Percentiles rank a stretch among this genome's conserved stretches.
These are phyloP conservation scores for Malus hybrid DNA, from an alignment of 331 rosid genomes.

Conservation along the genomic window DNA sequence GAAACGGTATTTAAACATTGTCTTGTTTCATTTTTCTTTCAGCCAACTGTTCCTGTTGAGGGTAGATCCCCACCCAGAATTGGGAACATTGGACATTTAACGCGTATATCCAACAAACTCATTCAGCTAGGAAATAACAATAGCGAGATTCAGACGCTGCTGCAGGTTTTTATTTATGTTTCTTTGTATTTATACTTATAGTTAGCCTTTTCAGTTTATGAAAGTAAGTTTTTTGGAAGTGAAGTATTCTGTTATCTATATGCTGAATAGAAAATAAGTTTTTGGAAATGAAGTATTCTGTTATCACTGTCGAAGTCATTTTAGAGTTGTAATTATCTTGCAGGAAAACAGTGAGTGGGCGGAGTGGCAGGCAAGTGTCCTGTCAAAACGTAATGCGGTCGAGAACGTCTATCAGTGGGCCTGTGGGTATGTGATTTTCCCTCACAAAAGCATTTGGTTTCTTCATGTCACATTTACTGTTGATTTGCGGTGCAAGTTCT, in stretches of 20 bases:
- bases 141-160: slow-evolving; percentile 51
- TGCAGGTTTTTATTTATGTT: slow-evolving; percentile 53
- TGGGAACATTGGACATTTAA: slow-evolving; percentile 89
- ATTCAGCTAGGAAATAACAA: slow-evolving; percentile 67
- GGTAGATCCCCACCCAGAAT: slow-evolving; percentile 73
- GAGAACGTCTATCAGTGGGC: slow-evolving; percentile 97
- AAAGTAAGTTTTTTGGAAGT: background rate
- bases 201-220: background rate
- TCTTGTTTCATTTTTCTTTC: slow-evolving; percentile 30
- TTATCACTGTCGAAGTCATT: slow-evolving; percentile 10
- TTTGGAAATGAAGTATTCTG: background rate
- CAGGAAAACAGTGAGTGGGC: slow-evolving; percentile 84
- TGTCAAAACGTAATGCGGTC: slow-evolving; percentile 65
- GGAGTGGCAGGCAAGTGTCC: slow-evolving; percentile 63
- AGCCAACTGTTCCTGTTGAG: slow-evolving; percentile 81
- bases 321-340: slow-evolving; percentile 9
- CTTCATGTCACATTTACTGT: background rate
- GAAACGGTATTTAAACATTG: background rate
- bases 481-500: background rate
- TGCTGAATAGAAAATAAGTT: background rate
- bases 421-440: slow-evolving; percentile 72
- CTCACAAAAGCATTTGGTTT: background rate
- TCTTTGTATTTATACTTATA: too few species aligned
- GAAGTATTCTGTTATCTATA: background rate
- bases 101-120: slow-evolving; percentile 91